Evolutionary conservation across 208 protist genomes (phyloP).

Genomic region (Crithidia brevicula): DNA sequence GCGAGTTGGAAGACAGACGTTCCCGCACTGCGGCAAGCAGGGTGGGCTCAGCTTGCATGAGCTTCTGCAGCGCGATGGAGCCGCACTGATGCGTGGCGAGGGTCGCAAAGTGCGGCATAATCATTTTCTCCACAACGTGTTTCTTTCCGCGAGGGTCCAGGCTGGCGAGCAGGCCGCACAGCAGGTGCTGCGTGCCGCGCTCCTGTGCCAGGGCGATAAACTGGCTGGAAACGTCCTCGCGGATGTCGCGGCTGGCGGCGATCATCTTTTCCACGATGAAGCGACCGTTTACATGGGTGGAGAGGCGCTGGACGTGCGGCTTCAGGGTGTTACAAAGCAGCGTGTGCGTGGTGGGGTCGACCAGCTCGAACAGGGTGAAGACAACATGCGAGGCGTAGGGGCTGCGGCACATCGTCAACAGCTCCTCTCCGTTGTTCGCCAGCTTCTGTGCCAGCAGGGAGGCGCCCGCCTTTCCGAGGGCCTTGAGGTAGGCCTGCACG

Average conservation of each 20-base stretch:
- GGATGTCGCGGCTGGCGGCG: conserved; percentile 75
- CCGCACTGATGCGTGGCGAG: conserved; percentile 69
- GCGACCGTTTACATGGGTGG: conserved; percentile 84
- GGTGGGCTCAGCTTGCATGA: conserved; percentile 68
- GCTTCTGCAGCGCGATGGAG: conserved; percentile 83
- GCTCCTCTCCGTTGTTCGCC: conserved; percentile 53
- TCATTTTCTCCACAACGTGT: conserved; percentile 50
- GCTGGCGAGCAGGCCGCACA: conserved; percentile 68
- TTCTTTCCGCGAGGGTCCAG: conserved; percentile 71
- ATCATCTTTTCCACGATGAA: conserved; percentile 88
- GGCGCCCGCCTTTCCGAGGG: conserved; percentile 44
- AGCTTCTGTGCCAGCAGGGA: conserved; percentile 66
- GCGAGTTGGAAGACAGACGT: conserved; percentile 41
- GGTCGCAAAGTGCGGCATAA: conserved; percentile 49
- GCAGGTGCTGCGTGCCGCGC: conserved; percentile 85
- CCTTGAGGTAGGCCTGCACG: conserved; percentile 74
- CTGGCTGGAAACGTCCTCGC: conserved; percentile 72
- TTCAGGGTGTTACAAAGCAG: conserved; percentile 71
- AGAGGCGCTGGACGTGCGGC: conserved; percentile 54
- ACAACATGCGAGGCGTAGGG: conserved; percentile 82
- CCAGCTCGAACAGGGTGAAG: conserved; percentile 68
- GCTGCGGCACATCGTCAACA: conserved; percentile 71
- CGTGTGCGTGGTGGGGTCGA: conserved; percentile 70
- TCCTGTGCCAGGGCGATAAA: conserved; percentile 67
- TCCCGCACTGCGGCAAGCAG: conserved; percentile 54